Conservation (phyloP, 768 basidiomycete genomes). For the Tricholomella constricta region DNA sequence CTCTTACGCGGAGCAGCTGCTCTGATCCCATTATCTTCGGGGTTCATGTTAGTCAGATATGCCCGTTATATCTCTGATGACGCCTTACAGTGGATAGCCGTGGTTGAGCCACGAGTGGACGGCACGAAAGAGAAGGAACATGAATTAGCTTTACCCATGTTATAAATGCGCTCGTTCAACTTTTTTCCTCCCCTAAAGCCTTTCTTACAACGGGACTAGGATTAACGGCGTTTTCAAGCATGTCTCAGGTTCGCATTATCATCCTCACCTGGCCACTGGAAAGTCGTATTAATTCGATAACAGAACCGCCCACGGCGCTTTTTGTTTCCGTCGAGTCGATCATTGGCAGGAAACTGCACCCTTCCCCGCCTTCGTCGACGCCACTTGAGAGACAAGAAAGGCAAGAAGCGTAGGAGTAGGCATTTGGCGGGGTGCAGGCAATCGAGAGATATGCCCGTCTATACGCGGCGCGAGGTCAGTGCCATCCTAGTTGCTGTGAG, state of each 20-base stretch:
- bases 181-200: too few species aligned
- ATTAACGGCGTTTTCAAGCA: too few species aligned
- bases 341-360: too few species aligned
- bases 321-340: too few species aligned
- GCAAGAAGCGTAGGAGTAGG: neutral
- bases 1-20: conserved; percentile 13
- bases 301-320: too few species aligned
- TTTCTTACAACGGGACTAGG: too few species aligned
- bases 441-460: conserved; percentile 25
- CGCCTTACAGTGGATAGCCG: neutral
- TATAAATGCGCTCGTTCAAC: neutral
- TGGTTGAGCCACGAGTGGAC: neutral
- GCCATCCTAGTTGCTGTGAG: conserved; percentile 32
- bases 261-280: too few species aligned
- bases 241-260: too few species aligned
- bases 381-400: neutral
- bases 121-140: neutral
- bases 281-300: too few species aligned
- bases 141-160: neutral
- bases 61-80: neutral
- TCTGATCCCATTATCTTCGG: conserved; percentile 7
- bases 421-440: neutral
- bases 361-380: neutral
- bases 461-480: conserved; percentile 32
- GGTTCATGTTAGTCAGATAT: conserved; percentile 3